Evolutionary conservation across 2,329 filamentous ascomycete species (phyloP), one percentile per base, ranked within the genome.

Genomic region (Pyrenochaeta sp.): DNA sequence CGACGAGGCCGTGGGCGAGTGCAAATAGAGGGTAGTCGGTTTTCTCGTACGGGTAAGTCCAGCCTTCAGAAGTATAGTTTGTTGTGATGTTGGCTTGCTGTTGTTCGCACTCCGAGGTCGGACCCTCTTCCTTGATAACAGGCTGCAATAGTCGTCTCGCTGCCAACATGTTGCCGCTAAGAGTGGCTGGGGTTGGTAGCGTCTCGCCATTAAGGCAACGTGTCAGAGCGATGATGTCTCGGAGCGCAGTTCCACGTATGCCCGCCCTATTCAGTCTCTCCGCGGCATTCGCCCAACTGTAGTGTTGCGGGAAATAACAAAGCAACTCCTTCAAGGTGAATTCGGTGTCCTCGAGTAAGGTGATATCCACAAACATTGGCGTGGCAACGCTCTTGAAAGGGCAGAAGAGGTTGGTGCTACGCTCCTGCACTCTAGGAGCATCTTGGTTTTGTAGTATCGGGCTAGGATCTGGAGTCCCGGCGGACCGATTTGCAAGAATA

Each of bases 11-110:
- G 6, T 54, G 51, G 0, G 51, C 29, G 2, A 61, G 47, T 1
- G 37, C 56, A 1, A 60, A 46, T 3, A 61, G 37, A 2, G 58
- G 58, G 14, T 61, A 61, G 15, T 61, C 53, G 1, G 28, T 45
- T 7, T 18, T 36, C 6, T 51, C 49, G 40, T 40, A 53, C 0
- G 30, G n/a, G 23, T 49, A 43, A 0, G 19, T 17, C 58, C 58
- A 61, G 0, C 30, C 41, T 8, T 57, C 45, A 3, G 56, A 48
- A 0, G 55, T 55, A 17, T 56, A 58, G 10, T 30, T 14, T 15
- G 24, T 35, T 3, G 31, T 35, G 23, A 13, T 7, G 4, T 26
- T 14, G 6, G n/a, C 6, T 9, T 22, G 8, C 18, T 34, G 19
- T 7, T 34, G 8, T n/a, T 22, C 31, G 4, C 13, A 7, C 31